phyloP scores from a whole-genome alignment of 192 early-diverging fungal species.

The Coemansia umbellata region DNA sequence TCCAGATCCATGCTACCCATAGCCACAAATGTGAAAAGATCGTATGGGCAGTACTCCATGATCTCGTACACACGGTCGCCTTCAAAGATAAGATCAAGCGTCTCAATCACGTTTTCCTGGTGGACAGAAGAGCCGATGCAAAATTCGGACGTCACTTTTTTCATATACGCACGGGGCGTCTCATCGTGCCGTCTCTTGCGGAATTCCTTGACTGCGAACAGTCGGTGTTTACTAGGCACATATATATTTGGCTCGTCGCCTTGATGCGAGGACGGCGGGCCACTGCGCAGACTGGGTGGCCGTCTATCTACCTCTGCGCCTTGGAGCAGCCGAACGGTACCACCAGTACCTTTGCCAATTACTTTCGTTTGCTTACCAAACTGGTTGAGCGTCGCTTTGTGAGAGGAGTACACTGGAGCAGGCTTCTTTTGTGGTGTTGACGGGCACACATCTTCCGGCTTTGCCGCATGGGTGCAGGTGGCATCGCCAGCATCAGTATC shows the following conservation, averaged over 20 bases:
- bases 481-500: not conserved
- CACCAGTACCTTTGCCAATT: constrained; percentile 68
- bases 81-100: constrained; percentile 71
- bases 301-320: constrained; percentile 31
- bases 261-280: constrained; percentile 38
- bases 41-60: constrained; percentile 90
- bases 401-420: constrained; percentile 38
- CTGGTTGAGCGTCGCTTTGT: constrained; percentile 52
- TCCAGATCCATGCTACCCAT: constrained; percentile 67
- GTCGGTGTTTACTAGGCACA: constrained; percentile 54
- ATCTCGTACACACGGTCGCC: constrained; percentile 64
- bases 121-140: constrained; percentile 73
- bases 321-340: constrained; percentile 66
- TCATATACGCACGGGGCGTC: constrained; percentile 69
- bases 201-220: constrained; percentile 80
- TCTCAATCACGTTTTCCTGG: constrained; percentile 77
- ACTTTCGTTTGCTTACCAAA: constrained; percentile 61
- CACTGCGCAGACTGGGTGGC: constrained; percentile 46
- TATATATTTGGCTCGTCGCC: constrained; percentile 32
- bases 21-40: constrained; percentile 80
- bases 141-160: constrained; percentile 81
- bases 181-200: constrained; percentile 62
- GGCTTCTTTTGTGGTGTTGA: constrained; percentile 28
- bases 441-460: not conserved
- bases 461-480: not conserved